phyloP scores from a whole-genome alignment of 2,329 filamentous ascomycete species.

The Penicillium sp. region DNA sequence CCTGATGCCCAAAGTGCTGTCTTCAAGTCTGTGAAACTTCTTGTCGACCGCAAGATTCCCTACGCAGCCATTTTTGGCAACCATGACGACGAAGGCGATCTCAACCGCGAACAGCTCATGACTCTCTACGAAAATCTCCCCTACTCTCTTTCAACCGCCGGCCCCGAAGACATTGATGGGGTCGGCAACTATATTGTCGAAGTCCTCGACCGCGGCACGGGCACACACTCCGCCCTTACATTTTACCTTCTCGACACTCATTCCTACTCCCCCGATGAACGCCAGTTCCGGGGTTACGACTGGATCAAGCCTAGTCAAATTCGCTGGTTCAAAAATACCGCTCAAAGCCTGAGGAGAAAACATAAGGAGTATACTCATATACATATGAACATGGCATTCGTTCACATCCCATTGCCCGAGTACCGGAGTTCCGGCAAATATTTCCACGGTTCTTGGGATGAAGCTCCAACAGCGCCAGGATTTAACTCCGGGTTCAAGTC shows the following conservation, averaged over 20 bases:
- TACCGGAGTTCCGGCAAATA: constrained; percentile 65
- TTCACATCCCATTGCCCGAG: constrained; percentile 94
- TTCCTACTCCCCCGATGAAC: constrained; percentile 85
- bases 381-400: constrained; percentile 94
- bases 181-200: constrained; percentile 95
- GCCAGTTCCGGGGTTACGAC: constrained; percentile 87
- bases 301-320: constrained; percentile 96
- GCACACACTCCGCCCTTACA: constrained; percentile 85
- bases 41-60: constrained; percentile 84
- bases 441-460: constrained; percentile 71
- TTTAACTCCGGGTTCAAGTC: constrained; percentile 95
- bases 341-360: constrained; percentile 69
- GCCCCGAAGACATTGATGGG: constrained; percentile 80
- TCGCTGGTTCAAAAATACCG: constrained; percentile 85
- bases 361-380: constrained; percentile 85
- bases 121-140: constrained; percentile 80
- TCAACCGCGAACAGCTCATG: constrained; percentile 80
- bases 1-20: constrained; percentile 90
- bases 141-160: constrained; percentile 82
- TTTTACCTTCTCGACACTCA: constrained; percentile 96
- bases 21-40: constrained; percentile 84
- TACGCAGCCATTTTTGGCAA: constrained; percentile 96
- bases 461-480: constrained; percentile 80
- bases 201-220: constrained; percentile 74
- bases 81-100: constrained; percentile 87